These are phyloP conservation scores for Venturia pyrina DNA, from an alignment of 2,329 filamentous ascomycete genomes.

Conservation along the genomic window DNA sequence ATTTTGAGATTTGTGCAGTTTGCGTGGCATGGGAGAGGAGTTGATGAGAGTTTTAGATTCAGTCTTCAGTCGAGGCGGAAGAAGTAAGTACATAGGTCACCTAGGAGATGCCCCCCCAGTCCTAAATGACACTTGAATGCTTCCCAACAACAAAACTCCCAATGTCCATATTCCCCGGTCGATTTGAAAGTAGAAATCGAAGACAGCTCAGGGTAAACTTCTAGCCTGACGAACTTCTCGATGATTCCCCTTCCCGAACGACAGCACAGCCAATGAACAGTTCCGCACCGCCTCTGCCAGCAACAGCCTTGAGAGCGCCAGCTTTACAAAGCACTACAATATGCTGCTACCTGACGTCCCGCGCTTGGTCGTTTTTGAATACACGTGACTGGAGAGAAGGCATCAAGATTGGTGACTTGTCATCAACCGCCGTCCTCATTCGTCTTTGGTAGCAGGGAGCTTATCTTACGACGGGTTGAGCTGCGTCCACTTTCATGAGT, in stretches of 20 bases:
- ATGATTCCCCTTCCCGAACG: too few relatives aligned
- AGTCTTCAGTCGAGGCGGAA: not conserved
- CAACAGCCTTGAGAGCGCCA: not conserved
- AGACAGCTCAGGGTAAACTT: too few relatives aligned
- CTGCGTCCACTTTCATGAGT: not conserved
- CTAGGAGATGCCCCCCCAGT: not conserved
- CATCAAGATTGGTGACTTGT: too few relatives aligned
- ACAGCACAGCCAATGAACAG: not conserved
- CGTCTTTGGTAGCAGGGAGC: not conserved
- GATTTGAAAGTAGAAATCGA: too few relatives aligned
- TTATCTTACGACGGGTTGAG: not conserved
- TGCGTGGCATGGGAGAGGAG: slow-evolving; percentile 1
- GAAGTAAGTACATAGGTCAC: not conserved
- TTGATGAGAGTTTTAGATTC: not conserved
- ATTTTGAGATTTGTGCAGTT: not conserved
- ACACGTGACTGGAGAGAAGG: not conserved
- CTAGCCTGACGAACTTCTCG: too few relatives aligned
- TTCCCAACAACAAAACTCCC: not conserved
- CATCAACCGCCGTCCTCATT: too few relatives aligned
- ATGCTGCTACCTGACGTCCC: not conserved
- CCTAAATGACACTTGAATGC: not conserved
- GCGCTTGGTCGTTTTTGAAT: not conserved
- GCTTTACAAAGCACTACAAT: not conserved
- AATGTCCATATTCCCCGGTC: too few relatives aligned
- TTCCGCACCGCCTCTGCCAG: not conserved